Base-by-base conservation (phyloP, 371 early-diverging fungal species). In the Apophysomyces ossiformis region DNA sequence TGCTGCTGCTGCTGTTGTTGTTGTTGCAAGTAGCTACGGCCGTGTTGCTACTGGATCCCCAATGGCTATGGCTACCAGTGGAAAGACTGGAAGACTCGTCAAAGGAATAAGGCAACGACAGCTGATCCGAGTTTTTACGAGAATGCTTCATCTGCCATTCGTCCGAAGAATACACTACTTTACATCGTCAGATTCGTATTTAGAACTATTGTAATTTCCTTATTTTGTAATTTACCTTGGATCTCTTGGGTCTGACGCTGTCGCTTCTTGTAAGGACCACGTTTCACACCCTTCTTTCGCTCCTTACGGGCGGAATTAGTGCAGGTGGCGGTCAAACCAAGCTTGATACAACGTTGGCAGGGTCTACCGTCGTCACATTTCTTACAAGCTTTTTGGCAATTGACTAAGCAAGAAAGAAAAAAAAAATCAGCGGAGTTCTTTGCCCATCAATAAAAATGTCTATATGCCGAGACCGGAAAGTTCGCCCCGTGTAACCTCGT, bases 331-430 rank as follows among this genome's bases (percentile, higher is more conserved):
- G 75, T 79, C 13, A 93, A 65, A 18, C 86, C 89, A 60, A 89
- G 84, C 65, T 87, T 89, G 69, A 92, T 76, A 67, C 95, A 95
- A 9, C 95, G 89, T 69, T 81, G 74, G 70, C 95, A 95, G 2
- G 95, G 93, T 57, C 95, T 72, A 15, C 84, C 86, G 41, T 93
- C 87, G 61, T 93, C 94, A 68, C 95, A 95, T 72, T 93, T 94
- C 75, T 95, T 95, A 78, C 95, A 95, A 0, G 94, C 93, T 64
- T 89, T 88, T 78, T 93, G 91, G 70, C 95, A 95, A 62, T 94
- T 92, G 62, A 90, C 90, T 83, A 68, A 37, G 36, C 5, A 54
- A 43, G 11, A 56, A 26, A 35, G 5, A 13, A 63, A 56, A 37
- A 63, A 38, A 26, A 16, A 21, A 47, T 47, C 9, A 50, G 54